Conservation (phyloP, 2,329 filamentous ascomycete genomes). For the Cordyceps pruinosa region DNA sequence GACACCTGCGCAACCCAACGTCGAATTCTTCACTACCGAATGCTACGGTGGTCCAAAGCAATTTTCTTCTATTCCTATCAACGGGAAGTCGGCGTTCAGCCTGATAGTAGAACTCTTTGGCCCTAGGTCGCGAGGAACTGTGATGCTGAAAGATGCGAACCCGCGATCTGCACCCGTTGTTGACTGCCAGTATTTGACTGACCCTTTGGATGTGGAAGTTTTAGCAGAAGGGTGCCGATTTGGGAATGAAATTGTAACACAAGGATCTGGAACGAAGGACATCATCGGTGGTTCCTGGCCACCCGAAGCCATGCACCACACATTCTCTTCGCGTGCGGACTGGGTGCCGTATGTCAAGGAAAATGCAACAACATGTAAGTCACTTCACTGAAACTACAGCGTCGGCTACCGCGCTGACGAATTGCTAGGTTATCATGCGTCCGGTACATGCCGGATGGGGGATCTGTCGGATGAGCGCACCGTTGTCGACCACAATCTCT, state of each 20-base stretch:
- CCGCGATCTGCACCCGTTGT: slow-evolving; percentile 47
- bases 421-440: slow-evolving; percentile 44
- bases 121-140: slow-evolving; percentile 48
- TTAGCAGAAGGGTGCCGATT: slow-evolving; percentile 51
- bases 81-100: slow-evolving; percentile 49
- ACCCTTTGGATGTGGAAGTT: slow-evolving; percentile 52
- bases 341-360: slow-evolving; percentile 52
- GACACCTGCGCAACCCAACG: slow-evolving; percentile 47
- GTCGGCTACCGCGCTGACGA: background rate
- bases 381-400: no score
- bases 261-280: slow-evolving; percentile 50
- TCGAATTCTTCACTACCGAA: slow-evolving; percentile 58
- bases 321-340: slow-evolving; percentile 45
- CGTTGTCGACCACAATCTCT: slow-evolving; percentile 46
- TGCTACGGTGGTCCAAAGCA: slow-evolving; percentile 55
- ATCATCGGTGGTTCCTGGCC: slow-evolving; percentile 57
- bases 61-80: slow-evolving; percentile 44
- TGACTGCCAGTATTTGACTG: slow-evolving; percentile 50
- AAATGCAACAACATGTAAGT: slow-evolving; percentile 53
- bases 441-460: slow-evolving; percentile 52
- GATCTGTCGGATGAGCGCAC: slow-evolving; percentile 37
- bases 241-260: slow-evolving; percentile 53
- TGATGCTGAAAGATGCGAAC: slow-evolving; percentile 43
- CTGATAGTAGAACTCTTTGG: slow-evolving; percentile 53
- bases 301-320: slow-evolving; percentile 41